These are phyloP conservation scores for Conidiobolus incongruus DNA, from an alignment of 371 early-diverging fungal genomes.

Conservation along the genomic window DNA sequence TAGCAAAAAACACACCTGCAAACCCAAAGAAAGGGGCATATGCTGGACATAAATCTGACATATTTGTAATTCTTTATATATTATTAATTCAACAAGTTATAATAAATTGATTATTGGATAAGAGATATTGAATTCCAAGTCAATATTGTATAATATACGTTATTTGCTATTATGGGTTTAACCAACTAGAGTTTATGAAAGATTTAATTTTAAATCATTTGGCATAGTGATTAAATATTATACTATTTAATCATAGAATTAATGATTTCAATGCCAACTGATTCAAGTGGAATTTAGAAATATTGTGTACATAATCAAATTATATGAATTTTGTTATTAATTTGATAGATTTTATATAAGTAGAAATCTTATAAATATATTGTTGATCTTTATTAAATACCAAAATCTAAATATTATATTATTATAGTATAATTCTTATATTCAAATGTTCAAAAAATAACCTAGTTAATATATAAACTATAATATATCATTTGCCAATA, in stretches of 20 bases:
- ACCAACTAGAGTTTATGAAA: not conserved
- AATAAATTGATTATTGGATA: not conserved
- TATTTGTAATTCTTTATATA: constrained; percentile 3
- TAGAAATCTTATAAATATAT: too few relatives aligned
- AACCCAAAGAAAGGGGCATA: constrained; percentile 48
- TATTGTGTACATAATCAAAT: too few relatives aligned
- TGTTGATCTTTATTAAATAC: too few relatives aligned
- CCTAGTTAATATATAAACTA: too few relatives aligned
- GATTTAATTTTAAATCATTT: not conserved
- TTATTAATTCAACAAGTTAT: not conserved
- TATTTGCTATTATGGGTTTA: not conserved
- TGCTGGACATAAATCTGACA: constrained; percentile 15
- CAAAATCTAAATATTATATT: too few relatives aligned
- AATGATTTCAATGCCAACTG: too few relatives aligned
- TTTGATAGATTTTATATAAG: too few relatives aligned
- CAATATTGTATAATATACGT: not conserved
- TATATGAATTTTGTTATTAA: too few relatives aligned
- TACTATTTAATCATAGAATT: not conserved
- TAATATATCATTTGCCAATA: too few relatives aligned
- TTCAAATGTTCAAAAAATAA: too few relatives aligned
- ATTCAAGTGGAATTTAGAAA: too few relatives aligned
- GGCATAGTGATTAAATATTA: not conserved
- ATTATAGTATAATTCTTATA: too few relatives aligned
- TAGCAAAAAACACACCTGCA: constrained; percentile 37
- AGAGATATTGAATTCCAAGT: not conserved